A percentile compares a stretch with the other conserved stretches of the same genome.
phyloP scores from a whole-genome alignment of 176 grass and related monocot genomes.

The Echinochloa phyllopogon region DNA sequence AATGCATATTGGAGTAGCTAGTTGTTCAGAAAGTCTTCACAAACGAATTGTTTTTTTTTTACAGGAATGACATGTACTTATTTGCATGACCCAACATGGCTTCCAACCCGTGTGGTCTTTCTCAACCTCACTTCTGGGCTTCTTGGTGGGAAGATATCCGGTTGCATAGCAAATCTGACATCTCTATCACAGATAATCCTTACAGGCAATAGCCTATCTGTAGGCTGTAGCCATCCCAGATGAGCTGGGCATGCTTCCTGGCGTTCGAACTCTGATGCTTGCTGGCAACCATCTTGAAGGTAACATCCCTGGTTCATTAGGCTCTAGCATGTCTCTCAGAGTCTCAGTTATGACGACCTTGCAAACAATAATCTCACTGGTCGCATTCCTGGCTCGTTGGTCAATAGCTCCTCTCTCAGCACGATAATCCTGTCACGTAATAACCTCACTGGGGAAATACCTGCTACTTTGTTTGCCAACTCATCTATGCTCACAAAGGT shows the following conservation, averaged over 20 bases:
- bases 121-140: not conserved
- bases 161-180: conserved; percentile 36
- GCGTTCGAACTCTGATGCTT: conserved; percentile 15
- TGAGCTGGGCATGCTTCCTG: not conserved
- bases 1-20: no score
- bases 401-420: not conserved
- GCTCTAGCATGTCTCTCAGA: not conserved
- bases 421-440: conserved; percentile 27
- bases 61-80: no score
- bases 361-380: conserved; percentile 36
- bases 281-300: not conserved
- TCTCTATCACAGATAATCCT: conserved; percentile 44
- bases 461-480: not conserved
- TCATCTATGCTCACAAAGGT: not conserved
- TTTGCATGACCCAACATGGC: no score
- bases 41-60: no score
- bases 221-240: conserved; percentile 28
- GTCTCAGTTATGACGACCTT: conserved; percentile 25
- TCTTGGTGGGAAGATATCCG: conserved; percentile 29
- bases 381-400: not conserved
- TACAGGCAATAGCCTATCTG: not conserved
- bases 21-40: no score
- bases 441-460: not conserved
- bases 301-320: conserved; percentile 15
- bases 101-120: conserved; percentile 13